Conservation (phyloP, 179 eudicot species). For the Carnegiea gigantea region DNA sequence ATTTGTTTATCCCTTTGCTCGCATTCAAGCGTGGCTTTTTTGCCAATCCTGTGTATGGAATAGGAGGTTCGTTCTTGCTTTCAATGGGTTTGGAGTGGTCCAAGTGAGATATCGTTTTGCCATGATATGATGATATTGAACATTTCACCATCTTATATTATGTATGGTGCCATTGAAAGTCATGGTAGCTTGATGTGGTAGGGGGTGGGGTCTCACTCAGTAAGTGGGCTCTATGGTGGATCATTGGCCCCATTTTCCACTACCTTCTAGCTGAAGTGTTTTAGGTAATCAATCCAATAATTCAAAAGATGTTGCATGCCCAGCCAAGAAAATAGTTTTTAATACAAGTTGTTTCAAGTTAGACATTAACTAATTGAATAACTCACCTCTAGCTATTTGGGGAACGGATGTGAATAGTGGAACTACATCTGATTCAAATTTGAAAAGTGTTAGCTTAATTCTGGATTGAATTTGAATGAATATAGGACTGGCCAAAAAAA, state of each 20-base stretch:
- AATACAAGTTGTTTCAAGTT: neutral
- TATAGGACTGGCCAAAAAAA: too few relatives aligned
- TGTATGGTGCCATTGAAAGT: neutral
- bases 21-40: conserved; percentile 5
- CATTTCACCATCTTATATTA: neutral
- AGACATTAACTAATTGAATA: too few relatives aligned
- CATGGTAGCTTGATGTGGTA: conserved; percentile 12
- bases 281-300: conserved; percentile 24
- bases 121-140: conserved; percentile 5
- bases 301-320: conserved; percentile 15
- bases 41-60: conserved; percentile 8
- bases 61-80: neutral
- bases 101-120: conserved; percentile 18
- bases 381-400: too few relatives aligned
- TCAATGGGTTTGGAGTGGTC: conserved; percentile 5
- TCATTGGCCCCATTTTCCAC: conserved; percentile 26
- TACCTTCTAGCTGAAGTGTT: conserved; percentile 19
- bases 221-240: conserved; percentile 27
- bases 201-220: conserved; percentile 14
- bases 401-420: too few relatives aligned
- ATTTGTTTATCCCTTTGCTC: conserved; percentile 1
- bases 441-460: too few relatives aligned
- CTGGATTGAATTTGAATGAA: too few relatives aligned
- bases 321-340: conserved; percentile 4
- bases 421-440: too few relatives aligned